Percentiles rank a stretch among this genome's conserved stretches.
phyloP scores from a whole-genome alignment of 306 rosid species.

The Citrullus amarus region DNA sequence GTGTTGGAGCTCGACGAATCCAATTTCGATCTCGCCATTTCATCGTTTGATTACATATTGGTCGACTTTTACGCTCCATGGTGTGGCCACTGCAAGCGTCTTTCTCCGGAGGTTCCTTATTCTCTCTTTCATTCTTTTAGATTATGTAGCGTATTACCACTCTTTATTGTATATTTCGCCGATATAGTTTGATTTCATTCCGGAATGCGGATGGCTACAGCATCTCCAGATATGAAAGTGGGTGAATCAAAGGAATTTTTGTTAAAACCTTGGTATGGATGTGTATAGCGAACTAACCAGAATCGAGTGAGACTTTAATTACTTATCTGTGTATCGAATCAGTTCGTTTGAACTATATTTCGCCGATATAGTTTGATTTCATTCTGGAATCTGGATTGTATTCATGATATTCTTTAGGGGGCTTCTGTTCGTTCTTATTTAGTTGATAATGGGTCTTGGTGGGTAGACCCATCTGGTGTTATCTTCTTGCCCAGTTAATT shows the following conservation, averaged over 20 bases:
- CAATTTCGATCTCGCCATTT: conserved; percentile 70
- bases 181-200: neutral
- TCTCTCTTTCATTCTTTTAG: neutral
- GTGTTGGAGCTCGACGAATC: conserved; percentile 83
- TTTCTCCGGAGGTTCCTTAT: conserved; percentile 65
- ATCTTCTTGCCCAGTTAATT: neutral
- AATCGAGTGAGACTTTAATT: neutral
- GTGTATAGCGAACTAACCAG: neutral
- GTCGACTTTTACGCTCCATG: conserved; percentile 96
- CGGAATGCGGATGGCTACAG: neutral
- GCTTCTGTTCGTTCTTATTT: neutral
- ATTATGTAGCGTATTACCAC: neutral
- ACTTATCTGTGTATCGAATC: neutral
- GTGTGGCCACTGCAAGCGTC: conserved; percentile 99
- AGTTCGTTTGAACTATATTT: neutral
- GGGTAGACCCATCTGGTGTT: neutral
- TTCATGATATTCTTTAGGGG: neutral
- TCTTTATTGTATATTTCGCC: neutral
- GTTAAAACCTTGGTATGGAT: neutral
- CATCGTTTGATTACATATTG: conserved; percentile 60
- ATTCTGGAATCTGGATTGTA: neutral
- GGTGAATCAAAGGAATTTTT: neutral
- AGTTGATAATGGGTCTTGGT: neutral
- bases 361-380: too few species aligned
- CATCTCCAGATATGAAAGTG: neutral